Base-by-base conservation (phyloP, 495 filamentous ascomycete genomes). In the Trichocladium antarcticum region DNA sequence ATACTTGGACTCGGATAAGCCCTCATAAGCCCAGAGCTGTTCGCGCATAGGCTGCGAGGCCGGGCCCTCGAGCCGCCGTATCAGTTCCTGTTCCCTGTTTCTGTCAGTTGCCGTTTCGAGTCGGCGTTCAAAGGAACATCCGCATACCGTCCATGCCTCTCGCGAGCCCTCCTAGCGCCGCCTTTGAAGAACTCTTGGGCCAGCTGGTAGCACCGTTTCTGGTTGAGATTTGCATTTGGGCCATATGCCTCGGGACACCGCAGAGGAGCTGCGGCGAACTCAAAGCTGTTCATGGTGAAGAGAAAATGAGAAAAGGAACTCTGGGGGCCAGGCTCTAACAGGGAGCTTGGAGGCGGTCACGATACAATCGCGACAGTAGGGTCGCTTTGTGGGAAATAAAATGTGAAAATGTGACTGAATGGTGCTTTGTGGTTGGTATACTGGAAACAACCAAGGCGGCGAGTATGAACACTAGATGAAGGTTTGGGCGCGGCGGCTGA, bases 131-230 rank as follows among this genome's bases (percentile, higher is more conserved):
- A 9, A 21, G 11, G 35, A 1, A 15, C n/a, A 35, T 9, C 5
- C 17, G 37, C 14, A 19, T 39, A 89, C 87, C 87, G 80, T 64
- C 84, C 73, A 64, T 89, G 88, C 45, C 87, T 79, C 59, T 89
- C 87, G 35, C 84, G 77, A 37, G 87, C 87, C 49, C 85, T 78
- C 64, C 85, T 79, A n/a, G 90, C 88, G 59, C 85, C 89, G 63
- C 90, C 85, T 63, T 85, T 81, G 76, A 94, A 94, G 72, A 94
- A 94, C 36, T 81, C 79, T 45, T 78, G 80, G 37, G 87, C 84
- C 49, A 87, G 59, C 59, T 79, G 78, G 17, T 74, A 75, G 50
- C 79, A 78, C 62, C 80, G 83, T 62, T 78, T 80, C 52, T 82
- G 71, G 58, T 85, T 83, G 51, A 77, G 75, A 29, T 67, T 65